Evolutionary conservation across 805 yeast genomes (phyloP).

Genomic region (Candida nanaspora): DNA sequence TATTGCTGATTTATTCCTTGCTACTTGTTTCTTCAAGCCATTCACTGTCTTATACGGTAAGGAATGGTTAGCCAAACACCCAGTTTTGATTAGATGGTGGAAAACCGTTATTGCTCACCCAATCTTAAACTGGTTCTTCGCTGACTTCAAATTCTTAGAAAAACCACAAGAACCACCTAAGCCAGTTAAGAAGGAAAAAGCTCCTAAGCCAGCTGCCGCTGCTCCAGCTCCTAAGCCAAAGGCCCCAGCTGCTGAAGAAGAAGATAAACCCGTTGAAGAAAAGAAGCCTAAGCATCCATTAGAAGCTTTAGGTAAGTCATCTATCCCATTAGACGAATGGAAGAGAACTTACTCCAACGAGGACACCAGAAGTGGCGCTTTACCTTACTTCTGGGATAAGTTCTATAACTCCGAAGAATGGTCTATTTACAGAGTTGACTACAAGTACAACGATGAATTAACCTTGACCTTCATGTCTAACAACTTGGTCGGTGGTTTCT

Average conservation of each 20-base stretch:
- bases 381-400: conserved; percentile 96
- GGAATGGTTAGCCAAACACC: conserved; percentile 35
- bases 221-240: conserved; percentile 26
- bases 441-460: conserved; percentile 97
- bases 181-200: conserved; percentile 61
- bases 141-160: conserved; percentile 45
- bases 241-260: conserved; percentile 29
- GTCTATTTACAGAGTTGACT: conserved; percentile 92
- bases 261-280: conserved; percentile 36
- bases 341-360: conserved; percentile 95
- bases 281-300: conserved; percentile 91
- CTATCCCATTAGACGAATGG: conserved; percentile 80
- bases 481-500: conserved; percentile 97
- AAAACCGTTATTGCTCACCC: conserved; percentile 25
- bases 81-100: conserved; percentile 39
- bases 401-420: conserved; percentile 87
- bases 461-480: conserved; percentile 94
- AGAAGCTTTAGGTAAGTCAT: conserved; percentile 68
- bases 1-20: conserved; percentile 28
- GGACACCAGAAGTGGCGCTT: conserved; percentile 88
- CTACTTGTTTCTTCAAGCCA: conserved; percentile 29
- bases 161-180: conserved; percentile 57
- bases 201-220: conserved; percentile 29
- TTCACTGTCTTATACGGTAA: conserved; percentile 33
- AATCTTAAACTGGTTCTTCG: conserved; percentile 34